Evolutionary conservation across 176 grass and related monocot genomes (phyloP), one percentile per base, ranked within the genome.

Genomic region (Carex pumila): DNA sequence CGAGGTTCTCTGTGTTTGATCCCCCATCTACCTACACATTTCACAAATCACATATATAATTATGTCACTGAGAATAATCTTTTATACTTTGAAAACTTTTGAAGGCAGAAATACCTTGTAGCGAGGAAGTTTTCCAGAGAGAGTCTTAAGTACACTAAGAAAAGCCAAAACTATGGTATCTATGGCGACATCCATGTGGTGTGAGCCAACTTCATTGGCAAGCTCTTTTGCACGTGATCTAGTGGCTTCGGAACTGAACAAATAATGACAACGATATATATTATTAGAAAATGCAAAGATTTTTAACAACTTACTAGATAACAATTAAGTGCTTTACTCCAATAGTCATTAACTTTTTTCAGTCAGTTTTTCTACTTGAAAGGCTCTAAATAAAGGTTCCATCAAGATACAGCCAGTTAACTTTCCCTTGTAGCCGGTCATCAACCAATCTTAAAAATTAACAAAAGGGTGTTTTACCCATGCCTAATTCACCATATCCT

Each of bases 151-250:
- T 83, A 98, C 85, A 87, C 87, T 94, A 68, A 98, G 91, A 75
- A 98, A 88, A 50, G 95, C 84, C 84, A 88, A 98, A 82, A 98
- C 86, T 87, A 98, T 36, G 82, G 78, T 91, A 79, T 98, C 95
- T 65, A 98, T 98, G 53, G 84, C 83, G n/a, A 93, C 92, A 65
- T 94, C 87, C 43, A 98, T 60, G 72, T 98, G 92, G 85, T 91
- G 88, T 65, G 95, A 91, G 85, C 95, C 95, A 73, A 98, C 92
- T 85, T 95, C 95, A 68, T 91, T 85, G 50, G 92, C 84, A 78
- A 98, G 85, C 64, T 65, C 88, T 90, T 91, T 93, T 64, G 95
- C 95, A 77, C 95, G 92, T 75, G 89, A 98, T 91, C 85, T 90
- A 73, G 95, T 98, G 81, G 79, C 92, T 85, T 95, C 86, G 25